phyloP scores from a whole-genome alignment of 1,284 basidiomycete species.

The Apiotrichum porosum region DNA sequence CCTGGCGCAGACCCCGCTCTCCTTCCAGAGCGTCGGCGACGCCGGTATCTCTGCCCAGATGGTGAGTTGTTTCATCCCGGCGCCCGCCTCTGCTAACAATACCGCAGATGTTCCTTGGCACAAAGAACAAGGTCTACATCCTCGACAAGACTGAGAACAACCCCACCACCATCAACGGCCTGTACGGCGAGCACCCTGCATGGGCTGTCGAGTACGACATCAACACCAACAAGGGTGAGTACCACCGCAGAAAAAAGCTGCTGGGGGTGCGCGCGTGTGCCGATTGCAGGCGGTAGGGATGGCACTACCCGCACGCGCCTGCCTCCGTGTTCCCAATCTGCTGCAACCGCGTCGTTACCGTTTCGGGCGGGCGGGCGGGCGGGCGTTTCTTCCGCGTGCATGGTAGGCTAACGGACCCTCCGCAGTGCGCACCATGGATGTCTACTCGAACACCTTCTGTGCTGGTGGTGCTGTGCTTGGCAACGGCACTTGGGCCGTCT shows the following conservation, averaged over 20 bases:
- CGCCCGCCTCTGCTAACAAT: not conserved
- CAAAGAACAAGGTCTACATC: slow-evolving; percentile 51
- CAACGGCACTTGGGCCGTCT: slow-evolving; percentile 54
- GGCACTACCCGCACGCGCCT: too few relatives aligned
- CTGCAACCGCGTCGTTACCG: too few relatives aligned
- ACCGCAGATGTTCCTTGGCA: slow-evolving; percentile 50
- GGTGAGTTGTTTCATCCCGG: slow-evolving; percentile 29
- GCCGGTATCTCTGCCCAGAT: slow-evolving; percentile 47
- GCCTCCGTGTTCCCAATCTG: too few relatives aligned
- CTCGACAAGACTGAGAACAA: slow-evolving; percentile 56
- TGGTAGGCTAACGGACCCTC: not conserved
- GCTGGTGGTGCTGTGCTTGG: slow-evolving; percentile 52
- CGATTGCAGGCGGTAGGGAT: not conserved
- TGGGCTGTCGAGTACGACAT: slow-evolving; percentile 53
- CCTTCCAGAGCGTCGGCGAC: slow-evolving; percentile 40
- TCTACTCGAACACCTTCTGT: slow-evolving; percentile 76
- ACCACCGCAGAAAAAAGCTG: not conserved
- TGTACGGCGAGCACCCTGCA: slow-evolving; percentile 41
- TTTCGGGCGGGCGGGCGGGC: too few relatives aligned
- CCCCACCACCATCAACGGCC: slow-evolving; percentile 54
- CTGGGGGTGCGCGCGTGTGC: not conserved
- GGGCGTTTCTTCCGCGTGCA: too few relatives aligned
- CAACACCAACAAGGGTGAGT: slow-evolving; percentile 46
- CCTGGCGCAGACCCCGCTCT: slow-evolving; percentile 20
- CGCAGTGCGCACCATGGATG: slow-evolving; percentile 57